phyloP scores from a whole-genome alignment of 208 protist genomes.

The Trypanosomatidae sp. region DNA sequence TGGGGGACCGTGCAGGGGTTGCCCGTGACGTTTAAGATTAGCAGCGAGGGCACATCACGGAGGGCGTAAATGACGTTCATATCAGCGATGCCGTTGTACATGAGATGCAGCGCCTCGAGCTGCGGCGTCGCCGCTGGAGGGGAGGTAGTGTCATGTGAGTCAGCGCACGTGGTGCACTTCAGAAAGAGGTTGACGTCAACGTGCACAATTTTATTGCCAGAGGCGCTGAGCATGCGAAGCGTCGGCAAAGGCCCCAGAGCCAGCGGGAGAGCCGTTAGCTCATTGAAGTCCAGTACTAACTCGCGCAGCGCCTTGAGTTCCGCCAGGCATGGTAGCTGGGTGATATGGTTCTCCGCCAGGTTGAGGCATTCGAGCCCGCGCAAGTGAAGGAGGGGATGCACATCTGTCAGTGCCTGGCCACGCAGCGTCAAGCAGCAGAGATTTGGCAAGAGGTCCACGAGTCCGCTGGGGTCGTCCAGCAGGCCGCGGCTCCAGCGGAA shows the following conservation, averaged over 20 bases:
- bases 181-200: slow-evolving; percentile 51
- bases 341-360: slow-evolving; percentile 71
- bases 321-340: slow-evolving; percentile 39
- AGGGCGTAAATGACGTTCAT: slow-evolving; percentile 81
- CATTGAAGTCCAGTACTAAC: slow-evolving; percentile 81
- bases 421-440: slow-evolving; percentile 48
- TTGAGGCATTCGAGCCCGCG: slow-evolving; percentile 57
- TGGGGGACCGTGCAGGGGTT: slow-evolving; percentile 58
- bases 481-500: slow-evolving; percentile 39
- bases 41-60: slow-evolving; percentile 69
- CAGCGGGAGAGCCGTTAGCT: slow-evolving; percentile 34
- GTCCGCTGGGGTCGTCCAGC: slow-evolving; percentile 17
- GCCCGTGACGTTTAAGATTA: slow-evolving; percentile 89
- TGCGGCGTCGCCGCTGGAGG: not conserved
- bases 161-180: not conserved
- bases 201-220: slow-evolving; percentile 79
- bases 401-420: slow-evolving; percentile 52
- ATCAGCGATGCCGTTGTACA: slow-evolving; percentile 75
- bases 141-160: not conserved
- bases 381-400: slow-evolving; percentile 53
- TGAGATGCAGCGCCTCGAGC: slow-evolving; percentile 87
- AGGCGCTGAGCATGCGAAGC: slow-evolving; percentile 81
- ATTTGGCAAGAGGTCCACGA: slow-evolving; percentile 19
- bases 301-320: slow-evolving; percentile 35
- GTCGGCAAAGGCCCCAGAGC: slow-evolving; percentile 44